Conservation (phyloP, 2,329 filamentous ascomycete species). For the Exophiala aquamarina region DNA sequence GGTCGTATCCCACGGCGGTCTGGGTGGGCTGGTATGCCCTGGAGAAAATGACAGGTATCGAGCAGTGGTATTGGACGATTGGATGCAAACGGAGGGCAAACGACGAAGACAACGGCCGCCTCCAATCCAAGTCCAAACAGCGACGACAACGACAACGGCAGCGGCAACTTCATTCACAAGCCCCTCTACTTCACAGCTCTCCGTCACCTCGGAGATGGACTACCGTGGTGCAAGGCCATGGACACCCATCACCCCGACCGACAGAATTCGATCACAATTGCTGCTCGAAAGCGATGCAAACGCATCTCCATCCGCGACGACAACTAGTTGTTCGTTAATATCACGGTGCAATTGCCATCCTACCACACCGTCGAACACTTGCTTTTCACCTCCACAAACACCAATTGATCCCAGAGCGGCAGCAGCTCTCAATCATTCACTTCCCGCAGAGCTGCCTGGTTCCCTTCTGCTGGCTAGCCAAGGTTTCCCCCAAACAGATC, state of each 20-base stretch:
- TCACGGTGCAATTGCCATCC: constrained; percentile 9
- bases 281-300: background rate
- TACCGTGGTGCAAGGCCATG: constrained; percentile 8
- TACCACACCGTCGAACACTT: constrained; percentile 7
- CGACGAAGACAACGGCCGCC: constrained; percentile 7
- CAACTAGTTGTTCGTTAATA: background rate
- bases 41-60: no score
- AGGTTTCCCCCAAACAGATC: constrained; percentile 20
- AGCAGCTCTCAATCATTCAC: constrained; percentile 4
- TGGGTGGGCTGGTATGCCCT: constrained; percentile 15
- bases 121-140: constrained; percentile 13
- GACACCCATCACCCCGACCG: constrained; percentile 20
- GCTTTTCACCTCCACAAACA: constrained; percentile 13
- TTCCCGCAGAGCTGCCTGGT: constrained; percentile 17
- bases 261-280: constrained; percentile 4
- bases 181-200: constrained; percentile 2
- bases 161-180: background rate
- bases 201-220: constrained; percentile 4
- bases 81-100: background rate
- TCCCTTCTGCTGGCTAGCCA: constrained; percentile 22
- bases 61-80: no score
- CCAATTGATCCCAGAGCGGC: constrained; percentile 7
- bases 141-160: no score
- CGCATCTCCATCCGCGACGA: background rate
- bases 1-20: constrained; percentile 16